These are phyloP conservation scores for Cladosporium sp. DNA, from an alignment of 2,329 filamentous ascomycete species.

Conservation along the genomic window DNA sequence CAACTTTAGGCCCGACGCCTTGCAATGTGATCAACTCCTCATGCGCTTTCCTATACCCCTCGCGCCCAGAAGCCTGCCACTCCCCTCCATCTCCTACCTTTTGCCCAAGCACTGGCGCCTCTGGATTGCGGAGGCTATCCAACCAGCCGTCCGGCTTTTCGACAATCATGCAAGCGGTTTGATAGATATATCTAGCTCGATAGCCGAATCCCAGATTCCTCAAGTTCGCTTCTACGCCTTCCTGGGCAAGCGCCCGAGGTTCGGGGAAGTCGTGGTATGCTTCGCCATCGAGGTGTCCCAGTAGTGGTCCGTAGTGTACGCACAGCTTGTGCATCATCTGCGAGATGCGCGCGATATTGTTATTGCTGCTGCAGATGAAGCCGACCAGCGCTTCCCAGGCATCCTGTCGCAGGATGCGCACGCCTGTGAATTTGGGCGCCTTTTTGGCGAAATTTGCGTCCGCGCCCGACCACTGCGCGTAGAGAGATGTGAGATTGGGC, in stretches of 20 bases:
- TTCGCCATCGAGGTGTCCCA: conserved; percentile 59
- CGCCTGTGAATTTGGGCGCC: conserved; percentile 80
- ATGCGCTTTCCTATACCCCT: conserved; percentile 75
- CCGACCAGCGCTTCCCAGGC: conserved; percentile 90
- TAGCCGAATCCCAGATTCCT: conserved; percentile 89
- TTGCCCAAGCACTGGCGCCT: conserved; percentile 56
- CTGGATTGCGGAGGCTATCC: conserved; percentile 70
- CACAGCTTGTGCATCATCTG: conserved; percentile 97
- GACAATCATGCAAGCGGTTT: conserved; percentile 73
- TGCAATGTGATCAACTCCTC: conserved; percentile 71
- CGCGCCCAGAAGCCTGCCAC: conserved; percentile 47
- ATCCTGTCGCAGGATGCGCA: conserved; percentile 89
- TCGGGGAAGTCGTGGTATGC: conserved; percentile 83
- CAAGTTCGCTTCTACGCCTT: conserved; percentile 73
- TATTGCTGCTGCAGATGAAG: conserved; percentile 99
- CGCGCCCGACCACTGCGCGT: conserved; percentile 77
- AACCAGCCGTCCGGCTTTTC: conserved; percentile 69
- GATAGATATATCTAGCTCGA: conserved; percentile 83
- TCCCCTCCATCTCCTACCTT: conserved; percentile 42
- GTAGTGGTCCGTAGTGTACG: conserved; percentile 71
- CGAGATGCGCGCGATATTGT: conserved; percentile 91
- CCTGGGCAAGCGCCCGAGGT: conserved; percentile 65
- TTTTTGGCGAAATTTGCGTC: conserved; percentile 87
- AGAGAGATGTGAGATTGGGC: conserved; percentile 70
- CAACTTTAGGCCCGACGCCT: conserved; percentile 93